Base-by-base conservation (phyloP, 306 rosid genomes). In the Citrullus colocynthis region DNA sequence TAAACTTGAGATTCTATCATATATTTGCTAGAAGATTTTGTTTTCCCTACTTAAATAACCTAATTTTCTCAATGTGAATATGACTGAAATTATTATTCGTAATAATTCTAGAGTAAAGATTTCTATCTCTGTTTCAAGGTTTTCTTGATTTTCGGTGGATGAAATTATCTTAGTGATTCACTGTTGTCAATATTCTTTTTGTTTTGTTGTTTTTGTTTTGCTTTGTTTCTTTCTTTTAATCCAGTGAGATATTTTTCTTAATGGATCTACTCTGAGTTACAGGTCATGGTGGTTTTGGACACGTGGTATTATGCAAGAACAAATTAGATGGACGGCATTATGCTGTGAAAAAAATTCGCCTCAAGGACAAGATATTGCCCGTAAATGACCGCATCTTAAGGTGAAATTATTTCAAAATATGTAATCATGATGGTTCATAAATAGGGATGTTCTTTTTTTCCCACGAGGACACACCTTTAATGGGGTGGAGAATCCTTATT, bases 221-320 rank as follows among this genome's bases (percentile, higher is more conserved):
- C 11, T 52, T 52, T 52, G 15, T 45, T 45, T 45, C 51, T 2
- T 45, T 45, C 51, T 15, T 0, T 15, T 30, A 14, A 28, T 5
- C 9, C 3, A 76, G 18, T 55, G 14, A 9, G 67, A n/a, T 56
- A 45, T 48, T 71, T 71, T 71, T 71, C 66, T 77, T 62, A 21
- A 60, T 41, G 66, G 18, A 21, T 28, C 45, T 44, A 77, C 49
- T 61, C 48, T 42, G 48, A 66, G 77, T 62, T 66, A 78, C 83
- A 94, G 98, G 98, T 86, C 98, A 89, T 88, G 97, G 98, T 80
- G 97, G 98, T 85, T 94, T 94, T 87, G 98, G 95, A 74, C 95
- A 88, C 78, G 98, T 94, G 74, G 93, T 92, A 74, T 59, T 94
- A 86, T 94, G 98, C 89, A 90, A 89, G 90, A 94, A 94, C 85